Base-by-base conservation (phyloP, 225 moss, liverwort and hornwort species). In the Physcomitrium patens region DNA sequence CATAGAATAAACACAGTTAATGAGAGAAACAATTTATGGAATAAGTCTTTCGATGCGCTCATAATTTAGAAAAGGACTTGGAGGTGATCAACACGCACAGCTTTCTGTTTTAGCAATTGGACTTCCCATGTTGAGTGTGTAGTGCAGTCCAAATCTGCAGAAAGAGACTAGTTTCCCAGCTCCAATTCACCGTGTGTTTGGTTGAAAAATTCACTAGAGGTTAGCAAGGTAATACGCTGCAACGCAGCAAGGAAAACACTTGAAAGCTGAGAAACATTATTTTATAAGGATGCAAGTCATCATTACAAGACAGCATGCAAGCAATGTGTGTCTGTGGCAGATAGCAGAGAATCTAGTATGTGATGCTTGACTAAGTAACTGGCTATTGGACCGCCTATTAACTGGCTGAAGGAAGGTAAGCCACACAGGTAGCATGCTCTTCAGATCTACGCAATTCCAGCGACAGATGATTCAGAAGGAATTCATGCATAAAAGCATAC, bases 331-430 rank as follows among this genome's bases (percentile, higher is more conserved):
- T n/a, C 62, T 24, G 2, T 37, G 31, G 31, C 31, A 37, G 31
- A 37, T 2, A 49, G 49, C 49, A 15, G 49, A 49, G 49, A 49
- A 49, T 49, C 3, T 12, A 28, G n/a, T 60, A 18, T 27, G 59
- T n/a, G 18, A 37, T 46, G 23, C 57, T 71, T 65, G 78, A 78
- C 65, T 57, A 48, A 10, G 26, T 52, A 69, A 45, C 43, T 44
- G 26, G 51, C 20, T 45, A 17, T 13, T 10, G 24, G 28, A 64
- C 48, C 48, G 49, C 47, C 56, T 22, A 47, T n/a, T 24, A 68
- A 22, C 23, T 27, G 23, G 43, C 42, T 5, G 27, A 27, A 28
- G 55, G 76, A 68, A 76, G 57, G 57, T 71, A 64, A 55, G 70
- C 52, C 77, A 63, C 55, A 70, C 43, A 57, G 66, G 56, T 46